Evolutionary conservation across 148 eudicot genomes (phyloP).

Genomic region (Amaranthus hypochondriacus): DNA sequence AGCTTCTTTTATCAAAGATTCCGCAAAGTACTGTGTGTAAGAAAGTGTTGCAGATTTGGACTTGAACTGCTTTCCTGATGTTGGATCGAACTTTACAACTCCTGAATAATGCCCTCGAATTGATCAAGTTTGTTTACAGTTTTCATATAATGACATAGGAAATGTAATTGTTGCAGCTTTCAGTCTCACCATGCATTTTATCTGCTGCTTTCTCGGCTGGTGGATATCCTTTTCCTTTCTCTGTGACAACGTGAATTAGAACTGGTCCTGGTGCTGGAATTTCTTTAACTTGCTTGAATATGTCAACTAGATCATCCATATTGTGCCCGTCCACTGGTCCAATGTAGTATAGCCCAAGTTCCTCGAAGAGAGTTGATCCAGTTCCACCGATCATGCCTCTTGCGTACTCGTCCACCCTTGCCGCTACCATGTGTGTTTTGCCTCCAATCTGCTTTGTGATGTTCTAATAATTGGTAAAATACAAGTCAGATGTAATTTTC

Average conservation of each 20-base stretch:
- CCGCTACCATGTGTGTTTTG: constrained; percentile 58
- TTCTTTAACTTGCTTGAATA: constrained; percentile 56
- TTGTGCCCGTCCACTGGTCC: constrained; percentile 83
- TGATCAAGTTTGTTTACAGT: background rate
- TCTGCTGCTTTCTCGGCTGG: constrained; percentile 74
- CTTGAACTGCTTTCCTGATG: constrained; percentile 63
- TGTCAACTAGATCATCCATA: constrained; percentile 49
- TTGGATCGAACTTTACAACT: constrained; percentile 62
- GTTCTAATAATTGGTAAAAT: constrained; percentile 27
- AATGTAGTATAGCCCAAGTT: constrained; percentile 66
- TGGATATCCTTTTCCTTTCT: constrained; percentile 79
- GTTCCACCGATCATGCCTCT: constrained; percentile 56
- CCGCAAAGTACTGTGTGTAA: constrained; percentile 65
- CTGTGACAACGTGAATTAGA: constrained; percentile 67
- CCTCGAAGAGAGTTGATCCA: constrained; percentile 56
- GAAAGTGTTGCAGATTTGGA: constrained; percentile 51
- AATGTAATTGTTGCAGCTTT: background rate
- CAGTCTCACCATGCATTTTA: constrained; percentile 68
- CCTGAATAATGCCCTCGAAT: constrained; percentile 28
- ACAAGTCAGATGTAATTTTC: background rate
- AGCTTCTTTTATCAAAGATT: constrained; percentile 62
- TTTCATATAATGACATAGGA: background rate
- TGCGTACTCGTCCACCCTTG: constrained; percentile 60
- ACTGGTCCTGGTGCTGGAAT: constrained; percentile 67
- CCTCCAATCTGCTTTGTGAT: constrained; percentile 67